Conservation (phyloP, 345 rosid species). For the Arabidopsis arenosa region DNA sequence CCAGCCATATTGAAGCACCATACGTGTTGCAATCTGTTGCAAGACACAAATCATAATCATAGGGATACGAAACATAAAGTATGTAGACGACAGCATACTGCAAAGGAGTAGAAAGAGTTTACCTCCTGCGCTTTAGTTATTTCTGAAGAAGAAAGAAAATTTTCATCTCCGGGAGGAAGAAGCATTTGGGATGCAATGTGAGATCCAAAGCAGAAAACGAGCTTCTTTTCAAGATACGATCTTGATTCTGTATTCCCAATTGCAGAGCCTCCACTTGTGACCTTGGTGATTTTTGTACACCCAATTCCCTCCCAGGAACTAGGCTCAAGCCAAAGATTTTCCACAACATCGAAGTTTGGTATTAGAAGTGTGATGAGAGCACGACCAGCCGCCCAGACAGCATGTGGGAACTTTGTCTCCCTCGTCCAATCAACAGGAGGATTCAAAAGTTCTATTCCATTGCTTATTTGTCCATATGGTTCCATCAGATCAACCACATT, state of each 20-base stretch:
- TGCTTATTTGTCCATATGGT: conserved; percentile 95
- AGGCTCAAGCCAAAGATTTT: conserved; percentile 93
- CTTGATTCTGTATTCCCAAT: conserved; percentile 77
- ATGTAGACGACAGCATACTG: conserved; percentile 22
- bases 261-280: conserved; percentile 66
- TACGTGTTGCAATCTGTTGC: conserved; percentile 85
- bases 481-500: conserved; percentile 96
- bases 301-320: conserved; percentile 97
- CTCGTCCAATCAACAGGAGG: conserved; percentile 93
- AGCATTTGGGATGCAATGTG: conserved; percentile 82
- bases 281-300: conserved; percentile 86
- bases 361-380: conserved; percentile 77
- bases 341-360: conserved; percentile 86
- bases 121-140: conserved; percentile 92
- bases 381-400: conserved; percentile 97
- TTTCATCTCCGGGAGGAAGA: conserved; percentile 87
- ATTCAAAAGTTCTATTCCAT: conserved; percentile 82
- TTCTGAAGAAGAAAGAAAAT: conserved; percentile 78
- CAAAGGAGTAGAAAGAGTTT: conserved; percentile 26
- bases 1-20: conserved; percentile 98
- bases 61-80: neutral
- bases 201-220: conserved; percentile 95
- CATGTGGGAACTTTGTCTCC: conserved; percentile 89
- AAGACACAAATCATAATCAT: conserved; percentile 40
- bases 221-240: conserved; percentile 95